phyloP scores from a whole-genome alignment of 768 basidiomycete species.

The Boletus barrowsii region DNA sequence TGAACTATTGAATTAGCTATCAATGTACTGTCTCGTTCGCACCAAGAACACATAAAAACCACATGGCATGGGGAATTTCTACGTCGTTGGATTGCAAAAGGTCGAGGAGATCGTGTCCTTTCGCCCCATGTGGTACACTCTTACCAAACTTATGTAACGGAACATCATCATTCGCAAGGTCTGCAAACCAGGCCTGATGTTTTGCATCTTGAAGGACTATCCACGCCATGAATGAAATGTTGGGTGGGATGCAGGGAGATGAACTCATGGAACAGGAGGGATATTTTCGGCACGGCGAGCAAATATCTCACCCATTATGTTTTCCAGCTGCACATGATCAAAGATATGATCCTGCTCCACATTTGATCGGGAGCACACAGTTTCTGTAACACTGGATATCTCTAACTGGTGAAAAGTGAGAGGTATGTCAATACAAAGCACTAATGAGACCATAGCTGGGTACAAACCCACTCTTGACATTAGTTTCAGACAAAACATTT shows the following conservation, averaged over 20 bases:
- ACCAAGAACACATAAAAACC: conserved; percentile 85
- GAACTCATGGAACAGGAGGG: conserved; percentile 61
- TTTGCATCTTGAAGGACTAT: conserved; percentile 69
- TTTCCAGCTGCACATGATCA: conserved; percentile 58
- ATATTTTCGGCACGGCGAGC: conserved; percentile 56
- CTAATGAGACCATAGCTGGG: conserved; percentile 39
- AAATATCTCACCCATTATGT: conserved; percentile 76
- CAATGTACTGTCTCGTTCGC: conserved; percentile 74
- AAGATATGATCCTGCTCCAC: conserved; percentile 44
- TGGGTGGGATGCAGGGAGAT: not conserved
- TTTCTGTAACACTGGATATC: conserved; percentile 11
- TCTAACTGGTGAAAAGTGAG: conserved; percentile 22
- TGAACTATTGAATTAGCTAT: not conserved
- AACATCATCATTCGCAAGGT: conserved; percentile 76
- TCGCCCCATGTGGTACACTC: conserved; percentile 83
- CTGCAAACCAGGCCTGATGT: conserved; percentile 78
- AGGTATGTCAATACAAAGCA: not conserved
- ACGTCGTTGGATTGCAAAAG: conserved; percentile 73
- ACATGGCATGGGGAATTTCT: conserved; percentile 77
- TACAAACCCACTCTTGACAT: conserved; percentile 64
- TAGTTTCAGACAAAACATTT: conserved; percentile 61
- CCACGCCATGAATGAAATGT: not conserved
- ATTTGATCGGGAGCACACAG: conserved; percentile 11
- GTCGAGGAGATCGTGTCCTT: conserved; percentile 81
- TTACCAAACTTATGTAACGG: conserved; percentile 80